phyloP scores from a whole-genome alignment of 2,329 filamentous ascomycete genomes.

The Cercospora sesami region DNA sequence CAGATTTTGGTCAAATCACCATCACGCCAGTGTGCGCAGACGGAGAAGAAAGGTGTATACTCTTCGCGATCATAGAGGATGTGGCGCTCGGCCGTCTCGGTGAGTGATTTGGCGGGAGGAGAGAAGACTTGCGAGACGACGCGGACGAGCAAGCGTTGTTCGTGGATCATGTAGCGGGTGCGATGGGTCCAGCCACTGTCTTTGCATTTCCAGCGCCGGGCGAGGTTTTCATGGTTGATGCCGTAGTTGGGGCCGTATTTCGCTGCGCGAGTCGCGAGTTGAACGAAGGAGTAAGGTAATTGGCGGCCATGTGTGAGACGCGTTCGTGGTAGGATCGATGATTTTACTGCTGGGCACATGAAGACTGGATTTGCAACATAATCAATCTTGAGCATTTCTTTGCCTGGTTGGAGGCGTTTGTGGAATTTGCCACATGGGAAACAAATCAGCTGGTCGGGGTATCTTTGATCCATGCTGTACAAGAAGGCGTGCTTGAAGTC shows the following conservation, averaged over 20 bases:
- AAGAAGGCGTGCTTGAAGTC: conserved; percentile 54
- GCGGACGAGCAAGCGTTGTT: conserved; percentile 58
- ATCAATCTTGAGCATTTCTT: conserved; percentile 56
- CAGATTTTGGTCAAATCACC: conserved; percentile 60
- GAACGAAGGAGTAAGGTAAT: conserved; percentile 60
- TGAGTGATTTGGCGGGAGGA: conserved; percentile 48
- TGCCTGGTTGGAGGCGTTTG: conserved; percentile 53
- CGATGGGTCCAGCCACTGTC: conserved; percentile 56
- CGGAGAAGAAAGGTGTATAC: conserved; percentile 63
- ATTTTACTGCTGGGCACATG: conserved; percentile 55
- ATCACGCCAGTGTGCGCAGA: conserved; percentile 63
- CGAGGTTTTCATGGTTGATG: conserved; percentile 49
- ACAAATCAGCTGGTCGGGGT: conserved; percentile 60
- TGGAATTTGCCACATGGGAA: conserved; percentile 60
- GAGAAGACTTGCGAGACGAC: conserved; percentile 58
- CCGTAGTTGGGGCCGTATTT: conserved; percentile 53
- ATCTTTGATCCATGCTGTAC: conserved; percentile 50
- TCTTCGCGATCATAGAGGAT: conserved; percentile 61
- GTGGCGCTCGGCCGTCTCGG: conserved; percentile 54
- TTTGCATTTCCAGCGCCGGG: conserved; percentile 56
- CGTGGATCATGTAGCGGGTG: conserved; percentile 55
- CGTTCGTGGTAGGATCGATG: conserved; percentile 53
- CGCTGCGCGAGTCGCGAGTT: conserved; percentile 55
- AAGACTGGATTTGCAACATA: conserved; percentile 59
- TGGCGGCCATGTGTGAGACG: conserved; percentile 56